Base-by-base conservation (phyloP, 345 rosid species). In the Fremontodendron californicum region DNA sequence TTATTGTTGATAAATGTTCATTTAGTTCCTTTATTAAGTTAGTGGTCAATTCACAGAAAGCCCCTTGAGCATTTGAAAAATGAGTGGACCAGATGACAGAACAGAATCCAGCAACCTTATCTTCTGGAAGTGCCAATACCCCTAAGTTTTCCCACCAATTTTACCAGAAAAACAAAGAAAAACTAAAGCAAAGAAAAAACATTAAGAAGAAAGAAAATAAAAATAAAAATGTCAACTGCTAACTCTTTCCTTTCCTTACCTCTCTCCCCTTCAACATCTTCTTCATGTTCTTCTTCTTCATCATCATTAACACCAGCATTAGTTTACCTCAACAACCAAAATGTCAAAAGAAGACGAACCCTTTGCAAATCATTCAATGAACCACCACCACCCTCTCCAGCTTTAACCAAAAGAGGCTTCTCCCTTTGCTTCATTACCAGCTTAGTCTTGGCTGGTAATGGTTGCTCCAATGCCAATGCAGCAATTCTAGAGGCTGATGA, bases 401-500 rank as follows among this genome's bases (percentile, higher is more conserved):
- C 65, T 25, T 61, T 84, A 51, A 84, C 82, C 68, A 91, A 85
- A 78, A 85, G 99, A 78, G 85, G 86, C 23, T 45, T 93, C 39
- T 87, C 93, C 0, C 54, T 89, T 66, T 73, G 90, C 55, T 82
- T 93, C 71, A 64, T 93, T 58, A 57, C 90, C 69, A 79, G 87
- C 71, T 78, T 87, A 42, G 85, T 83, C 12, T 89, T 87, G 83
- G 84, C 71, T 69, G n/a, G n/a, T 33, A 78, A 79, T 62, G 79
- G 78, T 35, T 70, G 75, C 75, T 76, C 66, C 6, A 78, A 75
- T n/a, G 89, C 90, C 42, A 85, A 85, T 88, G 98, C 98, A 48
- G 93, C 96, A 64, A 86, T 96, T 35, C 86, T 96, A 12, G 98
- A 96, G 81, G 96, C 99, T 25, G 98, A 96, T 75, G 99, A 96